Conservation (phyloP, 2,329 filamentous ascomycete species). For the Epichloe coenophiala region DNA sequence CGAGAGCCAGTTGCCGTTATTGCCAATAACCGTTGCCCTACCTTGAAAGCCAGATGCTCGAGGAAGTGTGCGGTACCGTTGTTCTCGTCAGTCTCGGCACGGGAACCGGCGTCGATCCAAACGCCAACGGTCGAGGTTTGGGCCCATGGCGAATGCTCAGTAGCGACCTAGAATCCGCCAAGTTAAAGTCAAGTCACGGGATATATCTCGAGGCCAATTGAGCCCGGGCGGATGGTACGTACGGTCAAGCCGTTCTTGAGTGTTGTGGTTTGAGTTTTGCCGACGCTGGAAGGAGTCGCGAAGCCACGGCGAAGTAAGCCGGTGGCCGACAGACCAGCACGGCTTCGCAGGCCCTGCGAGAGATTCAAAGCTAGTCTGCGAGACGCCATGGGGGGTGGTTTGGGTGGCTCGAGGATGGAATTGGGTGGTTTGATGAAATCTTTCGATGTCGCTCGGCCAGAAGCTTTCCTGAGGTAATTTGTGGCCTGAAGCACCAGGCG, state of each 20-base stretch:
- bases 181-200: conserved; percentile 15
- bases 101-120: conserved; percentile 97
- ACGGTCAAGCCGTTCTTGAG: conserved; percentile 97
- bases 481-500: conserved; percentile 25
- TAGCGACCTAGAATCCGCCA: conserved; percentile 60
- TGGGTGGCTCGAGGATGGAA: conserved; percentile 31
- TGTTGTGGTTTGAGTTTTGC: conserved; percentile 91
- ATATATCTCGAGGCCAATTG: conserved; percentile 24
- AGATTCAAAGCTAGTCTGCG: conserved; percentile 94
- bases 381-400: conserved; percentile 68
- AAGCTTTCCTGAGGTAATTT: conserved; percentile 32
- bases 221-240: conserved; percentile 21
- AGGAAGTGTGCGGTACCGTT: conserved; percentile 99
- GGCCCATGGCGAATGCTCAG: conserved; percentile 94
- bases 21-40: conserved; percentile 25
- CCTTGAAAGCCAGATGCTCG: conserved; percentile 99
- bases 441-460: conserved; percentile 30
- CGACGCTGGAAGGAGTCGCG: conserved; percentile 67
- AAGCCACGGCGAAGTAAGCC: conserved; percentile 72
- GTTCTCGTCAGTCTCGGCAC: conserved; percentile 94
- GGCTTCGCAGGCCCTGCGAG: conserved; percentile 76
- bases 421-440: conserved; percentile 45
- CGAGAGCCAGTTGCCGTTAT: neutral
- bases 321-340: conserved; percentile 68
- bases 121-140: conserved; percentile 97